Percentiles rank a stretch among this genome's conserved stretches.
Conservation (phyloP, 2,329 filamentous ascomycete species). For the Scedosporium dehoogii region DNA sequence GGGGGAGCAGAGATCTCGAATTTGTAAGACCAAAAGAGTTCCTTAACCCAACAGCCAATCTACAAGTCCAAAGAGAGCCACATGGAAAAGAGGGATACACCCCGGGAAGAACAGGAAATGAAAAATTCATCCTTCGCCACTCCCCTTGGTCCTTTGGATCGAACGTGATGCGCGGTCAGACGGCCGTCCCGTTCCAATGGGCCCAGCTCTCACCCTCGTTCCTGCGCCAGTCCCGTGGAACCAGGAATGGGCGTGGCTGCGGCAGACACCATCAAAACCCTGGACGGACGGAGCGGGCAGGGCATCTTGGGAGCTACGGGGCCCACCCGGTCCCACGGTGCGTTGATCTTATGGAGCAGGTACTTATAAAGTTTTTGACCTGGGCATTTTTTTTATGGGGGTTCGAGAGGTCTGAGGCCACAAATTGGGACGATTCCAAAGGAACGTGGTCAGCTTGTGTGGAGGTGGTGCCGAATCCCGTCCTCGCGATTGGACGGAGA, state of each 20-base stretch:
- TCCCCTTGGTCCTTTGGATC: too few relatives aligned
- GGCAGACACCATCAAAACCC: too few relatives aligned
- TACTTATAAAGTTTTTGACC: background rate
- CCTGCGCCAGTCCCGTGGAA: background rate
- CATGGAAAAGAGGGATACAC: background rate
- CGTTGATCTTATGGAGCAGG: too few relatives aligned
- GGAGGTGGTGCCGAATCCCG: background rate
- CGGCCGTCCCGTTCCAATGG: background rate
- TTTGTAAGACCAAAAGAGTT: background rate
- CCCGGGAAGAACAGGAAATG: background rate
- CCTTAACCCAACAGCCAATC: background rate
- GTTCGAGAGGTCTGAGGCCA: background rate
- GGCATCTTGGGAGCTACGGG: background rate
- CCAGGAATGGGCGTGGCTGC: background rate
- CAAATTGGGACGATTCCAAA: background rate
- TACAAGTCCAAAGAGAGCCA: background rate
- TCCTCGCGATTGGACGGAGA: background rate
- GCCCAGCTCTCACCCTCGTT: background rate
- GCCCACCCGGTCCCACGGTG: background rate
- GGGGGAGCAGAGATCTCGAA: too few relatives aligned
- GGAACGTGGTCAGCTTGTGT: background rate
- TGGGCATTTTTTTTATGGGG: background rate
- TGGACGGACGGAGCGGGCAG: background rate
- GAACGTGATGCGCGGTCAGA: background rate
- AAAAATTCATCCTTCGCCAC: background rate